Conservation (phyloP, 768 basidiomycete species). For the Suillus occidentalis region DNA sequence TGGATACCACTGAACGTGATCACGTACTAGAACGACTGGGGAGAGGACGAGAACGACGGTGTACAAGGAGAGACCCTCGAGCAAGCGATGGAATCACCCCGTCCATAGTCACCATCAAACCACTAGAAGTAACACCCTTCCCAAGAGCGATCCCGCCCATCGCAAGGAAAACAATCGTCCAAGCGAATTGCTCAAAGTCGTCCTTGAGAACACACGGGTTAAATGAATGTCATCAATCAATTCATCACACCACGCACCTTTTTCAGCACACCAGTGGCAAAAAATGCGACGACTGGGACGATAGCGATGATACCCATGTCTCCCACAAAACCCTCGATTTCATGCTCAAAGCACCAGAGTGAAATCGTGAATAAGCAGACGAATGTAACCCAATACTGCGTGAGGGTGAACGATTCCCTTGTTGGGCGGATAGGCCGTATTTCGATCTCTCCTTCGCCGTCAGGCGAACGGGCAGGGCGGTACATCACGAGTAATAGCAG, state of each 20-base stretch:
- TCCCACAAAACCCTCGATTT: slow-evolving; percentile 73
- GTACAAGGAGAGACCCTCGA: slow-evolving; percentile 65
- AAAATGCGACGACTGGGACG: slow-evolving; percentile 90
- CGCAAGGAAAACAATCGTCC: slow-evolving; percentile 93
- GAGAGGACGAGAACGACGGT: slow-evolving; percentile 72
- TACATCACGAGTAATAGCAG: slow-evolving; percentile 82
- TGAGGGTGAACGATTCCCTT: slow-evolving; percentile 74
- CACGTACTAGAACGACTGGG: slow-evolving; percentile 63
- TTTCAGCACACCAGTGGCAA: slow-evolving; percentile 88
- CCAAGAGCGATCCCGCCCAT: slow-evolving; percentile 99
- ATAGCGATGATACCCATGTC: slow-evolving; percentile 99
- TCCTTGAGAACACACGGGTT: slow-evolving; percentile 49
- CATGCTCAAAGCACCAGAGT: slow-evolving; percentile 87
- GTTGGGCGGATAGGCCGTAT: slow-evolving; percentile 85
- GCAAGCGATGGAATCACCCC: slow-evolving; percentile 56
- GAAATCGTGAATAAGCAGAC: slow-evolving; percentile 84
- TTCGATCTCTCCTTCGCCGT: slow-evolving; percentile 74
- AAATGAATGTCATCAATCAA: background rate
- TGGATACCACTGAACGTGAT: background rate
- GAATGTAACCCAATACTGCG: slow-evolving; percentile 88
- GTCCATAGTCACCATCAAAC: slow-evolving; percentile 81
- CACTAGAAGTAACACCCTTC: slow-evolving; percentile 88
- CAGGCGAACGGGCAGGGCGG: slow-evolving; percentile 66
- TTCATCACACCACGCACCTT: slow-evolving; percentile 56
- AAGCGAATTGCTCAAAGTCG: slow-evolving; percentile 92